Conservation (phyloP, 108 stramenopile species). For the Skeletonema costatum region DNA sequence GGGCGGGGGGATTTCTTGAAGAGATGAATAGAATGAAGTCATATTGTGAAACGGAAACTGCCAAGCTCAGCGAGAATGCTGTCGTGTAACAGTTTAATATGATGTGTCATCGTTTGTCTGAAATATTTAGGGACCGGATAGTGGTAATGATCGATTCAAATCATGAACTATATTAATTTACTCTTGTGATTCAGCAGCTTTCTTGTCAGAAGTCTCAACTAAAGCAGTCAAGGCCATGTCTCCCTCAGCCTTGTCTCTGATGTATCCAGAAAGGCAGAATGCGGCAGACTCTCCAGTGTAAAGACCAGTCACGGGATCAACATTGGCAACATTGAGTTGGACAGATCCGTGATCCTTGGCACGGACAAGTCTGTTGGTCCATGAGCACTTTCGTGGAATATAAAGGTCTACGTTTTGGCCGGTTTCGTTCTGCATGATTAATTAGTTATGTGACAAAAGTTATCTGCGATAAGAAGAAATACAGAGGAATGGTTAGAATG, state of each 20-base stretch:
- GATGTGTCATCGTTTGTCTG: too few species aligned
- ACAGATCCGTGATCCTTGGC: conserved; percentile 96
- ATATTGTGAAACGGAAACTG: conserved; percentile 31
- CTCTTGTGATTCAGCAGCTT: conserved; percentile 37
- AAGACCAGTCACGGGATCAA: conserved; percentile 92
- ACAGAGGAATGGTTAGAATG: not conserved
- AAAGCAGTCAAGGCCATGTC: conserved; percentile 90
- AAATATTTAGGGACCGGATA: not conserved
- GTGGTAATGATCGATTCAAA: not conserved
- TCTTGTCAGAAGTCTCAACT: conserved; percentile 75
- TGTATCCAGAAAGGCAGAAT: conserved; percentile 89
- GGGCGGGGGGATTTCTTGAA: conserved; percentile 36
- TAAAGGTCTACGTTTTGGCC: conserved; percentile 98
- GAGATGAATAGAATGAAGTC: conserved; percentile 22
- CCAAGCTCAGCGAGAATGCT: conserved; percentile 7
- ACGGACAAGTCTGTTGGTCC: conserved; percentile 92
- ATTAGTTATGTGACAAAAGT: not conserved
- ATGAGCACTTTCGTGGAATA: conserved; percentile 98
- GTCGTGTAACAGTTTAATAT: not conserved
- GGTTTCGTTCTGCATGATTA: conserved; percentile 93
- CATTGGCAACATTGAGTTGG: conserved; percentile 97
- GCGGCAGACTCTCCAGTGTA: conserved; percentile 86
- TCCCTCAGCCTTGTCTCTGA: conserved; percentile 90
- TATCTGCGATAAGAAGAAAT: not conserved
- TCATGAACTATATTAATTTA: conserved; percentile 21